Evolutionary conservation across 257 asterid species (phyloP), one percentile per base, ranked within the genome.

Genomic region (Eucommia ulmoides): DNA sequence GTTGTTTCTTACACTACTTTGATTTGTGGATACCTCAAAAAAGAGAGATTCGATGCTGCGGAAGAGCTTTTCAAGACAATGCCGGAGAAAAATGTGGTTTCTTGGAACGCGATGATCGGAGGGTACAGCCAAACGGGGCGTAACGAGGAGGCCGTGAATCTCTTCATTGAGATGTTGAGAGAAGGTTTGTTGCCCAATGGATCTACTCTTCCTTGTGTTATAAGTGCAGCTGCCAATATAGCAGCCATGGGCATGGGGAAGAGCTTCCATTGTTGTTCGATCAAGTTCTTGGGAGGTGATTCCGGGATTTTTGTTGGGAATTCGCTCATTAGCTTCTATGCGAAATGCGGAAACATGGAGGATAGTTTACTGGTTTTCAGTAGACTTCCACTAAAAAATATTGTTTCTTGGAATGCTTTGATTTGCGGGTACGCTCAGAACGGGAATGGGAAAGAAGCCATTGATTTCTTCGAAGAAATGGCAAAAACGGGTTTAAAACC

Each of bases 351-450:
- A 24, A 64, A 73, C 65, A 81, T 77, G 81, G 89, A 68, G 23
- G 95, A 81, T 35, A 64, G 89, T 53, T 66, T 66, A 2, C 18
- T 65, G 51, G 71, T 55, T 1, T 84, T 88, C 38, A 3, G 25
- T 12, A 79, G 59, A 60, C 66, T 71, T 61, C 59, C 20, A 0
- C 68, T 66, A 23, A 70, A 63, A 50, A 81, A 76, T 22, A 51
- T 65, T n/a, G 85, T 87, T 11, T 76, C 93, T 19, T 88, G 97
- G 95, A 88, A 88, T 10, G 89, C 97, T 3, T 22, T 81, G 50
- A 70, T 84, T 16, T 88, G 86, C n/a, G 93, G 94, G 18, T 72
- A 60, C 48, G 97, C 95, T 8, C 94, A 82, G 65, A 84, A 88
- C 38, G 95, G 97, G 1, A 62, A 58, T 22, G 95, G 84, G 20